phyloP scores from a whole-genome alignment of 2,329 filamentous ascomycete genomes.

The Penicillium sp. region DNA sequence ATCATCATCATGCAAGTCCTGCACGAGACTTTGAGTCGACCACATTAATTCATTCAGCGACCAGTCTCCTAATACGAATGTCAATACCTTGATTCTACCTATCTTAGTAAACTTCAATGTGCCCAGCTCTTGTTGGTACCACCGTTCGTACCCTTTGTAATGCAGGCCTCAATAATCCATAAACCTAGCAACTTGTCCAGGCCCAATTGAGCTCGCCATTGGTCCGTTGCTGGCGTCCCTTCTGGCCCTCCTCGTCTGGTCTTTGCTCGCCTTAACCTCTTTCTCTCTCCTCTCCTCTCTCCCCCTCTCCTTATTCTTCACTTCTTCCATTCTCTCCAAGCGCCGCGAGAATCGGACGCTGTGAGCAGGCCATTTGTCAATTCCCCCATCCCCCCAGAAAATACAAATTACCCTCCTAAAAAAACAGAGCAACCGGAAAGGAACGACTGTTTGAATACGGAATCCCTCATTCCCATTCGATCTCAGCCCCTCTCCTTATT shows the following conservation, averaged over 20 bases:
- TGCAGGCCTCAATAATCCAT: not conserved
- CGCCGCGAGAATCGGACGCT: conserved; percentile 45
- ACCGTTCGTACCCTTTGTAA: not conserved
- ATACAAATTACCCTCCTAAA: conserved; percentile 4
- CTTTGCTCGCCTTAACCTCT: conserved; percentile 1
- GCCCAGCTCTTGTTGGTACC: not conserved
- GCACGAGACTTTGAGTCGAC: not conserved
- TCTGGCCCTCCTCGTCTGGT: not conserved
- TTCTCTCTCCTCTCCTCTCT: conserved; percentile 23
- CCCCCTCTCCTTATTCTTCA: conserved; percentile 29
- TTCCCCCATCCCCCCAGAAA: conserved; percentile 10
- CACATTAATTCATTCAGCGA: not conserved
- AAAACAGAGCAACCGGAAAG: conserved; percentile 19
- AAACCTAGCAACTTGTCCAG: conserved; percentile 3
- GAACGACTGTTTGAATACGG: conserved; percentile 15
- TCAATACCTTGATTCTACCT: too few relatives aligned
- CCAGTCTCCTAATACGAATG: not conserved
- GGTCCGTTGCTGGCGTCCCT: not conserved
- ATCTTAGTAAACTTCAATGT: not conserved
- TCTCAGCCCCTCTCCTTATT: not conserved
- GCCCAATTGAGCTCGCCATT: not conserved
- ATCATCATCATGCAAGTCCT: not conserved
- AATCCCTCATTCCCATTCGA: conserved; percentile 25
- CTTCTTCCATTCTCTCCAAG: conserved; percentile 36
- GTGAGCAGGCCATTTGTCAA: conserved; percentile 44